A percentile compares a stretch with the other conserved stretches of the same genome.
phyloP scores from a whole-genome alignment of 371 early-diverging fungal species.

The Lichtheimia ramosa region DNA sequence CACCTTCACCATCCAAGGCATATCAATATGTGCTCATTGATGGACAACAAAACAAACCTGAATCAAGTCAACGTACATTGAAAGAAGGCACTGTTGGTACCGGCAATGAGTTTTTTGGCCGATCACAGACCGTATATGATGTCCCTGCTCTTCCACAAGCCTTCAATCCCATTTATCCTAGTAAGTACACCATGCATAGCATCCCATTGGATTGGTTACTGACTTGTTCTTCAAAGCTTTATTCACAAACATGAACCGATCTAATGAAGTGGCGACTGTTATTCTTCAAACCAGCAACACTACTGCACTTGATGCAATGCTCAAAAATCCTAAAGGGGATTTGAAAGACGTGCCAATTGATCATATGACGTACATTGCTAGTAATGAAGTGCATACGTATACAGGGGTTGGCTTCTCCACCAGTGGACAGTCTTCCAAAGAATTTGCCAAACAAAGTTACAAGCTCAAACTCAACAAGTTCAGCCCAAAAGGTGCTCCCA shows the following conservation, averaged over 20 bases:
- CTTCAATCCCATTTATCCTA: constrained; percentile 34
- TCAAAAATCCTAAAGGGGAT: constrained; percentile 10
- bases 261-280: constrained; percentile 25
- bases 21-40: constrained; percentile 29
- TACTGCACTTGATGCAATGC: constrained; percentile 6
- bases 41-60: constrained; percentile 11
- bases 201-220: background rate
- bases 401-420: constrained; percentile 36
- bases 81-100: constrained; percentile 34
- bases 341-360: constrained; percentile 10
- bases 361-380: constrained; percentile 36
- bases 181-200: constrained; percentile 14
- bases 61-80: constrained; percentile 27
- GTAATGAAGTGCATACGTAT: constrained; percentile 39
- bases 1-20: constrained; percentile 20
- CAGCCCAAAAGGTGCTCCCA: constrained; percentile 7
- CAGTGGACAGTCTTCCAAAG: constrained; percentile 48
- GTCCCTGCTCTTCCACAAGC: constrained; percentile 54
- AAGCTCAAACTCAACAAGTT: constrained; percentile 43
- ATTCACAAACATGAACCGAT: constrained; percentile 27
- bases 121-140: constrained; percentile 31
- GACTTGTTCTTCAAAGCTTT: constrained; percentile 17
- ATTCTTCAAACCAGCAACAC: constrained; percentile 14
- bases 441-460: constrained; percentile 48
- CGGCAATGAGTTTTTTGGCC: constrained; percentile 51